A percentile compares a stretch with the other conserved stretches of the same genome.
Evolutionary conservation across 192 early-diverging fungal genomes (phyloP).

Genomic region (Globomyces pollinis-pini): DNA sequence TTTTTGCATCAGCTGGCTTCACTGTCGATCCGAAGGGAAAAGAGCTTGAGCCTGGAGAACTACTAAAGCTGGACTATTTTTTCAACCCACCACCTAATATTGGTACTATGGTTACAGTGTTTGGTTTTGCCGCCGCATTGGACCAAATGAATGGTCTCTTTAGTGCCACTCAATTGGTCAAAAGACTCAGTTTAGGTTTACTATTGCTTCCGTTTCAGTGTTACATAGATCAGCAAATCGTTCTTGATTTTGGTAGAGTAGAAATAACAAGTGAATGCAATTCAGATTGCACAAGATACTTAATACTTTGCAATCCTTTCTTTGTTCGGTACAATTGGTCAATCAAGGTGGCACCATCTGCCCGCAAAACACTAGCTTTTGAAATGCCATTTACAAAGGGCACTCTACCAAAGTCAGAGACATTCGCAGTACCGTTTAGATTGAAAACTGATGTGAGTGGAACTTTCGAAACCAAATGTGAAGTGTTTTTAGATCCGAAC

Average conservation of each 20-base stretch:
- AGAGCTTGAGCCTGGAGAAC: slow-evolving; percentile 25
- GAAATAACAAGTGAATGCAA: slow-evolving; percentile 31
- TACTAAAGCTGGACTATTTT: slow-evolving; percentile 37
- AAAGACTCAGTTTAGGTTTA: slow-evolving; percentile 32
- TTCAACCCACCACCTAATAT: slow-evolving; percentile 38
- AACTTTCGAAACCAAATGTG: slow-evolving; percentile 39
- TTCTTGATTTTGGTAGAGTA: slow-evolving; percentile 47
- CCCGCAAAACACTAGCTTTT: slow-evolving; percentile 35
- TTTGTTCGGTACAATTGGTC: slow-evolving; percentile 37
- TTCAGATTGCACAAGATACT: slow-evolving; percentile 29
- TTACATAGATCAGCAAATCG: slow-evolving; percentile 25
- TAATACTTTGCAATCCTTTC: slow-evolving; percentile 43
- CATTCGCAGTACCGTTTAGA: slow-evolving; percentile 38
- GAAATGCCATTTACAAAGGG: slow-evolving; percentile 37
- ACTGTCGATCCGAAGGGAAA: slow-evolving; percentile 39
- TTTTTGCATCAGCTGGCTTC: slow-evolving; percentile 40
- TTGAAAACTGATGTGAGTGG: slow-evolving; percentile 41
- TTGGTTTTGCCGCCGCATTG: slow-evolving; percentile 41
- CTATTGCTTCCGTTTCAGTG: slow-evolving; percentile 33
- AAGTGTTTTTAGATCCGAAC: slow-evolving; percentile 37
- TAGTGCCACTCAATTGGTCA: slow-evolving; percentile 34
- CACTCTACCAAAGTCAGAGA: slow-evolving; percentile 38
- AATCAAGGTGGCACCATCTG: slow-evolving; percentile 32
- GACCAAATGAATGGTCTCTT: slow-evolving; percentile 35
- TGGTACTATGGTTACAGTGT: slow-evolving; percentile 25